A percentile compares a stretch with the other conserved stretches of the same genome.
These are phyloP conservation scores for Metarhizium rileyi DNA, from an alignment of 2,329 filamentous ascomycete species.

Conservation along the genomic window DNA sequence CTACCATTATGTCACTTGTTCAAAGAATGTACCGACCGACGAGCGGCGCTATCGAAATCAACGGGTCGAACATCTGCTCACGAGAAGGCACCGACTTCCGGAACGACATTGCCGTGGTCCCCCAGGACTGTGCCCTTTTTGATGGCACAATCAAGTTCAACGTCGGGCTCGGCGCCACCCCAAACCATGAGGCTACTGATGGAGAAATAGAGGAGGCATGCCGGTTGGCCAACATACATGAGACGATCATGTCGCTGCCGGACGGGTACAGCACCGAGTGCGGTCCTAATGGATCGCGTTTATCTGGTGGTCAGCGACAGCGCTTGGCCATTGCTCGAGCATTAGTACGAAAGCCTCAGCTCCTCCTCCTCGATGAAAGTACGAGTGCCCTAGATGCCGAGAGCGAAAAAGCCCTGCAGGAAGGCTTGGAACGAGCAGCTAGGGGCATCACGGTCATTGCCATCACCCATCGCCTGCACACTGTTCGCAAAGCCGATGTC, in stretches of 20 bases:
- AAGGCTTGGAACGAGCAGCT: slow-evolving; percentile 51
- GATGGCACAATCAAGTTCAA: slow-evolving; percentile 48
- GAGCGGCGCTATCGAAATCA: slow-evolving; percentile 31
- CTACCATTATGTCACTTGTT: slow-evolving; percentile 49
- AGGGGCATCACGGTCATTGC: slow-evolving; percentile 46
- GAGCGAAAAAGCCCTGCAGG: slow-evolving; percentile 55
- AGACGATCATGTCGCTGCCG: slow-evolving; percentile 52
- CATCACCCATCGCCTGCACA: slow-evolving; percentile 48
- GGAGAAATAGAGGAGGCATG: slow-evolving; percentile 58
- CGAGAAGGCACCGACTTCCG: slow-evolving; percentile 35
- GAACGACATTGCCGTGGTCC: slow-evolving; percentile 44
- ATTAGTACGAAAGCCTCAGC: slow-evolving; percentile 58
- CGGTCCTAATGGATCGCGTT: slow-evolving; percentile 61
- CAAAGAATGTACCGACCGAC: slow-evolving; percentile 39
- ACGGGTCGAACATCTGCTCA: slow-evolving; percentile 35
- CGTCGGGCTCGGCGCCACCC: slow-evolving; percentile 43
- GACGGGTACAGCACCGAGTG: slow-evolving; percentile 57
- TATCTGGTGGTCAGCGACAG: slow-evolving; percentile 75
- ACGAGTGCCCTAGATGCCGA: slow-evolving; percentile 69
- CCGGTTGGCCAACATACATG: slow-evolving; percentile 59
- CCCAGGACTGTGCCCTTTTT: slow-evolving; percentile 49
- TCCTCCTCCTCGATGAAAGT: slow-evolving; percentile 73
- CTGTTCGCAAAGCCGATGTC: slow-evolving; percentile 45
- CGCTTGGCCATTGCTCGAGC: slow-evolving; percentile 70
- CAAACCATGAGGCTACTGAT: slow-evolving; percentile 43